Base-by-base conservation (phyloP, 805 yeast genomes). In the Yueomyces sp. region DNA sequence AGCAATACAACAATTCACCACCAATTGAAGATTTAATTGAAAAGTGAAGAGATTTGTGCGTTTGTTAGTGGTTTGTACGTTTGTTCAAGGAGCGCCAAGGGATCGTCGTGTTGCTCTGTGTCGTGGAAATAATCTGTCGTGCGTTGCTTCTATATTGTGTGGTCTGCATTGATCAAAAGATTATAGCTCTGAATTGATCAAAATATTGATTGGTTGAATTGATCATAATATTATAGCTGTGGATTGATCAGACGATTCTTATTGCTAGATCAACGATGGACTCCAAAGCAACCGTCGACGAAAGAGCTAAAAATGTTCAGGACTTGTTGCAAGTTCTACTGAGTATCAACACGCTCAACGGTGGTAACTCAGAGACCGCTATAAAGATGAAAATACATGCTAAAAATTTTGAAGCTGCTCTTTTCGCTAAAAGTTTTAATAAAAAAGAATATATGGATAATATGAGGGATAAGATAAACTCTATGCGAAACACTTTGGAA, bases 321-420 rank as follows among this genome's bases (percentile, higher is more conserved):
- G 65, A 60, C 41, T 45, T 62, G 42, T 49, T 60, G 36, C 52
- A 57, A 42, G 62, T 62, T 9, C 47, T 62, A 40, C 58, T 59
- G 52, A 63, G 61, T 41, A 61, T 62, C 38, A 60, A 62, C n/a
- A 57, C 54, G 37, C 52, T 61, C 42, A 62, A 61, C 44, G 64
- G 64, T 38, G 65, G 64, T 6, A 56, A 55, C 19, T 52, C 49
- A 27, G 59, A 55, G 31, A 69, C 67, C 36, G 52, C 64, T 28
- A 67, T 63, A 42, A 72, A 68, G 50, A 63, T 74, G 51, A 72
- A 70, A 52, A 61, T 69, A 3, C 67, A 77, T 51, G 86, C 87
- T 3, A 81, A 77, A 52, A 85, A 81, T 53, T 81, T 79, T 51
- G 92, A 82, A 56, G 74, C 77, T 46, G 76, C 70, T 51, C 73